Base-by-base conservation (phyloP, 148 eudicot species). In the Camellia sinensis region DNA sequence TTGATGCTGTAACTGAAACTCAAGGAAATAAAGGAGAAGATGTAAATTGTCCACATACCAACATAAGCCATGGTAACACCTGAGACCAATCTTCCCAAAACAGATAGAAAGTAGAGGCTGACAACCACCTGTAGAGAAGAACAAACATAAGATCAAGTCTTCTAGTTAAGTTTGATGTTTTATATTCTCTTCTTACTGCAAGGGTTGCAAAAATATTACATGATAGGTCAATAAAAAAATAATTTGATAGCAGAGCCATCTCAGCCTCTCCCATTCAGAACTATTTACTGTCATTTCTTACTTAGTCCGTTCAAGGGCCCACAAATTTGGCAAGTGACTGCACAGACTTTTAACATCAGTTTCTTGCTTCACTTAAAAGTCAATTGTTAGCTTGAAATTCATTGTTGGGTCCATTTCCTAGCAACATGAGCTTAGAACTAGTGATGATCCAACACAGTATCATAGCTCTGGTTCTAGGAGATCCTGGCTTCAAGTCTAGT, bases 41-140 rank as follows among this genome's bases (percentile, higher is more conserved):
- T 19, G 9, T 7, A 53, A 21, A 67, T n/a, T 65, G 41, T 50
- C 21, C 53, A 71, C 79, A 56, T 86, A 95, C 99, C 99, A 66
- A 89, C 89, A 87, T 93, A 96, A 71, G 98, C 98, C 80, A 96
- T 88, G 11, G 97, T 92, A 70, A 90, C 90, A 76, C 97, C 98
- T 29, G 99, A 88, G 80, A 94, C 86, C 81, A 86, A 72, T 82
- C 98, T 96, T 79, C 99, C 99, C 69, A 96, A 71, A 61, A 84
- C 92, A 13, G 99, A 96, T 70, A 96, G 92, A 81, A 88, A 13
- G 75, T 94, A 96, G 11, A 96, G 89, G 79, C 87, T 81, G 64
- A 83, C 53, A 63, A 94, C 95, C 74, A 93, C 99, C 99, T 95
- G 89, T 18, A 29, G 66, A 76, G 44, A 29, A 61, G 22, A 85